Conservation (phyloP, 371 early-diverging fungal species). For the Mucor lusitanicus region DNA sequence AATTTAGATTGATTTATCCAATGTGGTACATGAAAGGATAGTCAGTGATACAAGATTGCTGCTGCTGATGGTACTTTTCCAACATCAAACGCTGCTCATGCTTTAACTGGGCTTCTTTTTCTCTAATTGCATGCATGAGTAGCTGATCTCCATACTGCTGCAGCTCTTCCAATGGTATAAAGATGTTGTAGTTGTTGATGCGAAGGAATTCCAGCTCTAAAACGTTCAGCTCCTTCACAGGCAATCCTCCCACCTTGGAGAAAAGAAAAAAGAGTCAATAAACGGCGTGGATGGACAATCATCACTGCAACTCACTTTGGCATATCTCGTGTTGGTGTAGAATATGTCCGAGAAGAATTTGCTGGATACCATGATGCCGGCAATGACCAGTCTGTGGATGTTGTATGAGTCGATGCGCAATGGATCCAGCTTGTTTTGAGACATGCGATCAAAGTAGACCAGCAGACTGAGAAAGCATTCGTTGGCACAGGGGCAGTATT, state of each 20-base stretch:
- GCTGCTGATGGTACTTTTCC: not conserved
- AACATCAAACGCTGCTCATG: not conserved
- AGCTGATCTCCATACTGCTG: slow-evolving; percentile 79
- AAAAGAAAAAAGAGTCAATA: not conserved
- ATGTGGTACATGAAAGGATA: not conserved
- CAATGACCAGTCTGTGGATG: slow-evolving; percentile 82
- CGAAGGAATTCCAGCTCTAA: slow-evolving; percentile 85
- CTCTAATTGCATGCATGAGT: slow-evolving; percentile 55
- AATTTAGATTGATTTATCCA: not conserved
- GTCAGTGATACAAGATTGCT: not conserved
- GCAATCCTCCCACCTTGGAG: slow-evolving; percentile 88
- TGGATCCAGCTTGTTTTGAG: slow-evolving; percentile 39
- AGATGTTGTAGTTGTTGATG: slow-evolving; percentile 73
- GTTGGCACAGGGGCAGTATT: slow-evolving; percentile 76
- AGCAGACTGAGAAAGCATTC: slow-evolving; percentile 80
- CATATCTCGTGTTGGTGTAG: slow-evolving; percentile 83
- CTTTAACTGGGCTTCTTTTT: slow-evolving; percentile 3
- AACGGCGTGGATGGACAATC: not conserved
- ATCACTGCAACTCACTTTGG: slow-evolving; percentile 51
- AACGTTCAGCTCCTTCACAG: slow-evolving; percentile 86
- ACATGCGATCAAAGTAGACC: slow-evolving; percentile 78
- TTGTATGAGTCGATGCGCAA: slow-evolving; percentile 80
- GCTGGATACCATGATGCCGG: slow-evolving; percentile 75
- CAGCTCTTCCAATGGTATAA: slow-evolving; percentile 74
- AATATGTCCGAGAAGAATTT: slow-evolving; percentile 88